These are phyloP conservation scores for Nemania diffusa DNA, from an alignment of 2,329 filamentous ascomycete species.

Conservation along the genomic window DNA sequence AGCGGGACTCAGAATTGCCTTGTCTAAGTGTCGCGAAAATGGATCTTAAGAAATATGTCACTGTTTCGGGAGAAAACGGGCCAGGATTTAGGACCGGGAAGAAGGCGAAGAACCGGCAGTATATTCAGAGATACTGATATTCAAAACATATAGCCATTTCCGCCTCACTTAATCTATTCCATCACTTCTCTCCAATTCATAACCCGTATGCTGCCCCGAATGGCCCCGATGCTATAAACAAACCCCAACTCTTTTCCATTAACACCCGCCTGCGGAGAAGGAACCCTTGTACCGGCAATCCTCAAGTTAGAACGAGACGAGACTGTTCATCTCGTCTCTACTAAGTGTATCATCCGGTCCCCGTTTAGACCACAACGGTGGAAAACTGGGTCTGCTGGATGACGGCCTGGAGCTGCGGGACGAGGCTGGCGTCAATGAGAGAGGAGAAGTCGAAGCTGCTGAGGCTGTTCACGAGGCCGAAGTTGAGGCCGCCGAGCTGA, in stretches of 20 bases:
- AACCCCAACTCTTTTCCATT: slow-evolving; percentile 21
- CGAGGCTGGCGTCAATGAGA: slow-evolving; percentile 46
- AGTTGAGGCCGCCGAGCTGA: slow-evolving; percentile 54
- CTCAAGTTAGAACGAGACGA: slow-evolving; percentile 15
- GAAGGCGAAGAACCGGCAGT: slow-evolving; percentile 1
- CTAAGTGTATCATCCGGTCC: background rate
- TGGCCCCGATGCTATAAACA: slow-evolving; percentile 15
- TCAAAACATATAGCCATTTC: slow-evolving; percentile 21
- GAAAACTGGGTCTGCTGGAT: slow-evolving; percentile 42
- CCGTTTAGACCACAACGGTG: slow-evolving; percentile 20
- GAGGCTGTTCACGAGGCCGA: slow-evolving; percentile 54
- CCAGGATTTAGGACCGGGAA: background rate
- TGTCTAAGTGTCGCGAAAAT: background rate
- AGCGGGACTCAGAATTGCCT: background rate
- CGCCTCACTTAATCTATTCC: slow-evolving; percentile 24
- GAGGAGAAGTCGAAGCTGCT: slow-evolving; percentile 49
- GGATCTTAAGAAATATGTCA: background rate
- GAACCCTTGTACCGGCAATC: slow-evolving; percentile 25
- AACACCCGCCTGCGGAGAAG: slow-evolving; percentile 32
- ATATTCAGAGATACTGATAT: slow-evolving; percentile 6
- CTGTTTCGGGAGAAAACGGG: background rate
- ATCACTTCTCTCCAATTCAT: slow-evolving; percentile 1
- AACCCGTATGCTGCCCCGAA: slow-evolving; percentile 5
- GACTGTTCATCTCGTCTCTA: slow-evolving; percentile 12
- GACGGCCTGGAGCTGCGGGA: slow-evolving; percentile 49